Base-by-base conservation (phyloP, 495 filamentous ascomycete genomes). In the Geoglossum glabrum region DNA sequence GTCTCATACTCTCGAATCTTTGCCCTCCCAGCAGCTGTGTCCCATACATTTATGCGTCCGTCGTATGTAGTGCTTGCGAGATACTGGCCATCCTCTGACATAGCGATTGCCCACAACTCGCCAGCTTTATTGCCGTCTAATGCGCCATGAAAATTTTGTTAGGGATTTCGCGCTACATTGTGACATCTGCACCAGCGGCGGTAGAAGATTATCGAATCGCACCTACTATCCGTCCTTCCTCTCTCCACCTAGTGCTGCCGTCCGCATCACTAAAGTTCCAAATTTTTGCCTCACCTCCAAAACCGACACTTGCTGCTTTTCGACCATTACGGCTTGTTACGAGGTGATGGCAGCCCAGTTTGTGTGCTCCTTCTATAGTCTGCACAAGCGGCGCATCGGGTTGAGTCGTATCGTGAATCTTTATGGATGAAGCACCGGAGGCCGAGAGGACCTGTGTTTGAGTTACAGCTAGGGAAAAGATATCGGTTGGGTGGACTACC, bases 41-140 rank as follows among this genome's bases (percentile, higher is more conserved):
- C 84, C 89, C 90, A 97, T 34, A 96, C 84, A 59, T 86, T 87
- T 57, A 96, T 80, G 55, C 82, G 78, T 4, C 93, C 92, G 65
- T 90, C 82, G 62, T 84, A 82, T 7, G 85, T 86, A 19, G 85
- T 87, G 62, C 80, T 79, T 40, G 87, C 89, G 31, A 97, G 75
- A 64, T 84, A 89, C 57, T 80, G 75, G 43, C 90, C 92, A 66
- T 90, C 80, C 57, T 79, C 77, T 55, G 84, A 90, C 57, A 98
- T 74, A 1, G 87, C 80, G 50, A 96, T 73, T 0, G 90, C 89
- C 92, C 92, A 98, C 1, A 81, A 72, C 58, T 87, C 83, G 30
- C 83, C 78, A 43, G 79, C 71, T 47, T 76, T 74, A 30, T 72
- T 71, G 5, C 68, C 68, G 59, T 70, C 73, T 72, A n/a, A 60